These are phyloP conservation scores for Musa itinerans DNA, from an alignment of 176 grass and related monocot genomes.

Conservation along the genomic window DNA sequence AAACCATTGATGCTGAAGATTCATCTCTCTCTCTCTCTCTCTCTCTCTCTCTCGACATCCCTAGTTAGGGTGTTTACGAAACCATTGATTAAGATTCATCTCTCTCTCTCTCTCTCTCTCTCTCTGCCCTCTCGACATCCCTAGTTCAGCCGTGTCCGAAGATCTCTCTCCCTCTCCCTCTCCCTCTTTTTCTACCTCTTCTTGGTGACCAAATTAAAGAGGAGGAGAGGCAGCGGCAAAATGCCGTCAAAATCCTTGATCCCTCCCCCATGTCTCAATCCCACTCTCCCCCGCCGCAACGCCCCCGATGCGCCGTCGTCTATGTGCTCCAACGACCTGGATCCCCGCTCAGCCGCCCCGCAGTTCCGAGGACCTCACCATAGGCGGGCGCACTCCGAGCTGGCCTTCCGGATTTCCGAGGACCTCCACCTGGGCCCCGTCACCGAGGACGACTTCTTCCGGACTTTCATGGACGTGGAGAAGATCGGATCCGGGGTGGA, in stretches of 20 bases:
- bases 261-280: neutral
- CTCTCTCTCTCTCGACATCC: no score
- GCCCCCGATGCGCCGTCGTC: slow-evolving; percentile 11
- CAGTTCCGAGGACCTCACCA: slow-evolving; percentile 47
- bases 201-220: neutral
- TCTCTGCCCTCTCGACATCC: no score
- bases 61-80: no score
- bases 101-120: no score
- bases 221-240: neutral
- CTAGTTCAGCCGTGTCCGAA: no score
- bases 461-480: slow-evolving; percentile 94
- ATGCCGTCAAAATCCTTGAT: slow-evolving; percentile 10
- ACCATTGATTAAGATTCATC: no score
- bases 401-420: slow-evolving; percentile 70
- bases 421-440: slow-evolving; percentile 56
- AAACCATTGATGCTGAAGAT: no score
- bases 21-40: no score
- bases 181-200: neutral
- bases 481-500: slow-evolving; percentile 57
- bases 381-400: slow-evolving; percentile 90
- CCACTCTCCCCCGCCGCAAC: slow-evolving; percentile 5
- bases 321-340: neutral
- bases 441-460: slow-evolving; percentile 89
- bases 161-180: no score
- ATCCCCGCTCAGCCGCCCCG: neutral